Base-by-base conservation (phyloP, 805 yeast genomes). In the Candida nemodendra region DNA sequence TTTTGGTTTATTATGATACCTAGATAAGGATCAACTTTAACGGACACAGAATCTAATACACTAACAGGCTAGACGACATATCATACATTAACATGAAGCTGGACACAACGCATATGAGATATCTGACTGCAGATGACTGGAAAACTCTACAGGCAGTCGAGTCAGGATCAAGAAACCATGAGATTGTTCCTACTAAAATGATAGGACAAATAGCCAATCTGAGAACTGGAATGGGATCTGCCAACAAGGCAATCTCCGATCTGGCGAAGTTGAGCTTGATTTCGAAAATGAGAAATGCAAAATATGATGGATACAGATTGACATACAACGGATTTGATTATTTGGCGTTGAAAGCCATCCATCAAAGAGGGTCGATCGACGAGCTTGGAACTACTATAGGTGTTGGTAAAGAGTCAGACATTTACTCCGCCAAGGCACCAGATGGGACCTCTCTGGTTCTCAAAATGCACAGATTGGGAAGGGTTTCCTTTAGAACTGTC, bases 371-470 rank as follows among this genome's bases (percentile, higher is more conserved):
- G 28, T 72, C 87, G 0, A 57, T 93, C 8, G 81, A 81, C 53
- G 82, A 91, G 2, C 76, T 91, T 12, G 97, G 96, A 13, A 72
- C 81, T 31, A 85, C 84, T 8, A 89, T 91, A 50, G 99, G 98
- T 42, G 96, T 93, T 35, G 99, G 99, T 53, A 93, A 93, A 58
- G 99, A 93, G 63, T 89, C 97, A 3, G 99, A 93, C 66, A 90
- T 93, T 54, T 88, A 84, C 61, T 74, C 90, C 9, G 90, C 85
- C 1, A 79, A 82, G 40, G 90, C 84, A 53, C 66, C 72, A 9
- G 56, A 73, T 15, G 93, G 91, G 1, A 47, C 45, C 14, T 75
- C 78, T 36, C 75, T 77, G 51, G 96, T 90, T 13, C 65, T 93
- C 57, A 93, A 93, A 61, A 83, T 93, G 26, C 97, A 90, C 63